Base-by-base conservation (phyloP, 1,284 basidiomycete species). In the Leccinum solheimii region DNA sequence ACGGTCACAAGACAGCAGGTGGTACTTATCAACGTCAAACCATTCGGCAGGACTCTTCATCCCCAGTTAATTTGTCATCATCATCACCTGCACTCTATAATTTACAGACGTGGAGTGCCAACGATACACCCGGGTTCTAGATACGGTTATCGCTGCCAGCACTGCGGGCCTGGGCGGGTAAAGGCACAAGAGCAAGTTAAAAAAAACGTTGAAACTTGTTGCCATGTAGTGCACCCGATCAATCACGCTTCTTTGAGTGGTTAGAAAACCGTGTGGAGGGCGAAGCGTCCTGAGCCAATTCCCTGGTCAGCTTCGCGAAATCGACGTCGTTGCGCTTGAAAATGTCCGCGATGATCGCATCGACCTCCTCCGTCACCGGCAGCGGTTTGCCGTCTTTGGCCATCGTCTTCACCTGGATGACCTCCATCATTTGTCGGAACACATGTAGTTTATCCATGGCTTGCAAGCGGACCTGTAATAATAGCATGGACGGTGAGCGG, bases 351-450 rank as follows among this genome's bases (percentile, higher is more conserved):
- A 73, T 64, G 52, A 76, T 74, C 23, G 61, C 59, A 57, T 73
- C 72, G 3, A 72, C 74, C 19, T 73, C 73, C 26, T 70, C 73
- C 0, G 73, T 66, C 23, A 76, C 66, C 19, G 65, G 62, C 3
- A 73, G 50, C 1, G 64, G 61, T 45, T 30, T 53, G 30, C 73
- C 72, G 2, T 70, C 66, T 38, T 64, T 65, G 1, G 73, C 48
- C 56, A 75, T 27, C 2, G 74, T 75, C 40, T 76, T 75, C 45
- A 67, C 64, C 57, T 72, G 74, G 5, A 73, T 70, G 49, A 74
- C 72, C 53, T 73, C 74, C 67, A 76, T 75, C 67, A 75, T 69
- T 54, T 73, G 74, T 23, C 62, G 38, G 55, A 73, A 73, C 23
- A 76, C 73, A 14, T 74, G 61, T 2, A 60, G 40, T 51, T 73